A percentile compares a stretch with the other conserved stretches of the same genome.
These are phyloP conservation scores for Fusarium tricinctum DNA, from an alignment of 2,329 filamentous ascomycete species.

Conservation along the genomic window DNA sequence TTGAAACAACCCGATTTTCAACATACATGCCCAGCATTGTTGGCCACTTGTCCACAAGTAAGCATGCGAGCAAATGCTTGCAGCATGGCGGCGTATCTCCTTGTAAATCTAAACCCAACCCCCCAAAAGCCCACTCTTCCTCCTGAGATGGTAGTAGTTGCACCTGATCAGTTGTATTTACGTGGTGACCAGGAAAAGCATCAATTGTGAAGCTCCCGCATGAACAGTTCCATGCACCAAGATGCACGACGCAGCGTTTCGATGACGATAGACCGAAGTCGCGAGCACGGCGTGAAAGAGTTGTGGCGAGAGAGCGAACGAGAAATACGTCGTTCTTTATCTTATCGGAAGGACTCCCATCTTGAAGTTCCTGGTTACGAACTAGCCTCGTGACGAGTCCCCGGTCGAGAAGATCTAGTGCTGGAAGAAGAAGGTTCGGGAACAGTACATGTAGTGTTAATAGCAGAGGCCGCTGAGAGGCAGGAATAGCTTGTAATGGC, in stretches of 20 bases:
- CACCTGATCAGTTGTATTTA: constrained; percentile 3
- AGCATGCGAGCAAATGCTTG: constrained; percentile 90
- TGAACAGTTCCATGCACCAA: constrained; percentile 86
- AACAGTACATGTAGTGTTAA: constrained; percentile 88
- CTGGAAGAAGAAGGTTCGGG: constrained; percentile 83
- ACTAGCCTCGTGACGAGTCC: constrained; percentile 73
- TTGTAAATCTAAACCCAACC: constrained; percentile 58
- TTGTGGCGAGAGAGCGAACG: constrained; percentile 71
- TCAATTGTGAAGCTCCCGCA: constrained; percentile 87
- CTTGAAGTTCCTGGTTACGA: constrained; percentile 10
- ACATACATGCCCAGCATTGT: constrained; percentile 69
- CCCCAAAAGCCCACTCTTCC: constrained; percentile 63
- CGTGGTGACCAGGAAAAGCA: constrained; percentile 65
- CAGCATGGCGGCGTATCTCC: constrained; percentile 73
- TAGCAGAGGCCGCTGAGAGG: constrained; percentile 68
- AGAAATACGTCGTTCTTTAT: constrained; percentile 64
- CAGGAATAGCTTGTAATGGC: constrained; percentile 36
- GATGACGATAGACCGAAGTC: constrained; percentile 32
- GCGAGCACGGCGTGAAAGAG: constrained; percentile 46
- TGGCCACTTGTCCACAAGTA: constrained; percentile 77
- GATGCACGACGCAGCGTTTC: constrained; percentile 76
- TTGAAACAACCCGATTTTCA: constrained; percentile 66
- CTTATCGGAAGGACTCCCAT: not conserved
- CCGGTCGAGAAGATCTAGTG: constrained; percentile 89
- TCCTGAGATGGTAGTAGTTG: constrained; percentile 3